Conservation (phyloP, 2,329 filamentous ascomycete genomes). For the Trichoderma koningiopsis region DNA sequence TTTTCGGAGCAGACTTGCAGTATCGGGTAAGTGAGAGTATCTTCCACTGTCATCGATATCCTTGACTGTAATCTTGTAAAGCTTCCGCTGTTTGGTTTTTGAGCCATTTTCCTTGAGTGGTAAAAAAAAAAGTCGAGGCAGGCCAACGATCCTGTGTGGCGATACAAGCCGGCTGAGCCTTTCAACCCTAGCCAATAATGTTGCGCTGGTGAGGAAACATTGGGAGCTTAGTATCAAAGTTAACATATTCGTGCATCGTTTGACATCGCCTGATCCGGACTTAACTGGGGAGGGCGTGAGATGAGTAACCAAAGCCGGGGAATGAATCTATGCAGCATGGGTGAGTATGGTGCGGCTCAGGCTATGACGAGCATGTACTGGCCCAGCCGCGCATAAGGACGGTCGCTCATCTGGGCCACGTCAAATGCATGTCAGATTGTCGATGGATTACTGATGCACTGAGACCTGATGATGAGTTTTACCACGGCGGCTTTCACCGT, state of each 20-base stretch:
- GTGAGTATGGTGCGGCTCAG: background rate
- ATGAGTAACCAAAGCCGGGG: background rate
- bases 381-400: background rate
- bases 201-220: background rate
- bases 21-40: conserved; percentile 9
- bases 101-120: background rate
- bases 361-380: background rate
- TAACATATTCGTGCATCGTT: background rate
- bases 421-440: conserved; percentile 24
- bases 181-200: background rate
- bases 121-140: background rate
- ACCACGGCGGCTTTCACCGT: background rate
- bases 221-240: background rate
- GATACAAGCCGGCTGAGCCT: background rate
- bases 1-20: background rate
- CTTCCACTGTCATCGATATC: background rate
- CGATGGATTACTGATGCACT: conserved; percentile 13
- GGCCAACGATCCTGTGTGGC: background rate
- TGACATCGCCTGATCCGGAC: background rate
- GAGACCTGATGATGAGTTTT: background rate
- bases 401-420: conserved; percentile 14
- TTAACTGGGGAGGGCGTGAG: background rate
- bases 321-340: background rate
- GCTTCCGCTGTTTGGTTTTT: background rate
- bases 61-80: background rate